These are phyloP conservation scores for Ogataea methanolica DNA, from an alignment of 805 yeast genomes.

Conservation along the genomic window DNA sequence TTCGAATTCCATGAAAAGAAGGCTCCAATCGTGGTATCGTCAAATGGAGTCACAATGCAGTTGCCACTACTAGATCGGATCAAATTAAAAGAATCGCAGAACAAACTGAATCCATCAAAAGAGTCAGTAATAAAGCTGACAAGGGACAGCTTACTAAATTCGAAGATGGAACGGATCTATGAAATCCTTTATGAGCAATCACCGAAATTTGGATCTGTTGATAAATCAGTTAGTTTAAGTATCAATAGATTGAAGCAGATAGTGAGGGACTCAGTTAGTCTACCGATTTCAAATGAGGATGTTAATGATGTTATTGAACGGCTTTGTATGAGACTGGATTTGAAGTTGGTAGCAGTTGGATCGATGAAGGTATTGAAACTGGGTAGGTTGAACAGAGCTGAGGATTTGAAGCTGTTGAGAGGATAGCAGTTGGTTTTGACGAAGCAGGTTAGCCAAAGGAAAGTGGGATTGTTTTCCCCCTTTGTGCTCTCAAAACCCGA, in stretches of 20 bases:
- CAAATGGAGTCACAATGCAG: conserved; percentile 2
- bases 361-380: conserved; percentile 16
- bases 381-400: conserved; percentile 13
- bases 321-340: conserved; percentile 6
- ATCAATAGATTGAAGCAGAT: conserved; percentile 11
- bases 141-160: conserved; percentile 5
- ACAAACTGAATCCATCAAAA: conserved; percentile 4
- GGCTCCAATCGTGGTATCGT: background rate
- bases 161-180: conserved; percentile 19
- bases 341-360: conserved; percentile 16
- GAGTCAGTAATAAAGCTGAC: conserved; percentile 1
- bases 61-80: conserved; percentile 37
- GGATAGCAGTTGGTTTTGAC: background rate
- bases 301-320: conserved; percentile 7
- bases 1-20: conserved; percentile 33
- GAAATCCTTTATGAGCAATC: conserved; percentile 23
- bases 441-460: no score
- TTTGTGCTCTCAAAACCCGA: background rate
- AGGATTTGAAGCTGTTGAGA: conserved; percentile 11
- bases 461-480: background rate
- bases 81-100: conserved; percentile 30
- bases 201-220: conserved; percentile 7
- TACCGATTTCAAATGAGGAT: conserved; percentile 16
- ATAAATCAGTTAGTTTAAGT: conserved; percentile 10
- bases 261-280: conserved; percentile 17